Conservation (phyloP, 148 eudicot genomes). For the Nepenthes mirabilis region DNA sequence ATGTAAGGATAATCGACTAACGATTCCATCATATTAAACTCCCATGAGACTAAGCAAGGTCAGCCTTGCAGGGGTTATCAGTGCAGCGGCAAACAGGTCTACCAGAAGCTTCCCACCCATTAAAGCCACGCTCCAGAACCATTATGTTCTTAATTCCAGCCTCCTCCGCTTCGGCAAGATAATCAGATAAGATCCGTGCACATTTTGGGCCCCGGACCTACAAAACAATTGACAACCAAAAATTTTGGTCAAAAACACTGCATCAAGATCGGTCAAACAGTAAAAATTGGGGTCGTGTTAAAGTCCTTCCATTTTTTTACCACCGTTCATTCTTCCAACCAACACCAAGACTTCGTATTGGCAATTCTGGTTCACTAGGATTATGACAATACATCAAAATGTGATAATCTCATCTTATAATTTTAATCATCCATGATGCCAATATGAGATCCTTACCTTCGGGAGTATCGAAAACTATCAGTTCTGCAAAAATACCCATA, state of each 20-base stretch:
- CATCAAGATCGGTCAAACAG: neutral
- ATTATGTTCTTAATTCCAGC: conserved; percentile 52
- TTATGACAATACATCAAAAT: no score
- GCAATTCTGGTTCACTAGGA: no score
- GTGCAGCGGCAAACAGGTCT: conserved; percentile 84
- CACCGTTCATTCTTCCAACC: no score
- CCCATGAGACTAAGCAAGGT: conserved; percentile 6
- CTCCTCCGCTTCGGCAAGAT: conserved; percentile 43
- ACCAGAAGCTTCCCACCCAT: conserved; percentile 95
- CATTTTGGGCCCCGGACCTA: conserved; percentile 97
- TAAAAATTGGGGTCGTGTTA: no score
- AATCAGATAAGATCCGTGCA: conserved; percentile 64
- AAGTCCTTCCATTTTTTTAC: no score
- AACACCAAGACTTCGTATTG: no score
- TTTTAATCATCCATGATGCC: no score
- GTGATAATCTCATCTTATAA: no score
- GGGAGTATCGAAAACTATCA: no score
- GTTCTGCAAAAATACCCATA: no score
- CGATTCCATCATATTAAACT: no score
- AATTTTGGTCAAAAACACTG: neutral
- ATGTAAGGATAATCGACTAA: neutral
- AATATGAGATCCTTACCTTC: no score
- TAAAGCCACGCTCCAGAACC: conserved; percentile 81
- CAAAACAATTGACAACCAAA: conserved; percentile 4
- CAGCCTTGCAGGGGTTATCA: conserved; percentile 62